Conservation (phyloP, 768 basidiomycete genomes). For the Tricholoma terreum region DNA sequence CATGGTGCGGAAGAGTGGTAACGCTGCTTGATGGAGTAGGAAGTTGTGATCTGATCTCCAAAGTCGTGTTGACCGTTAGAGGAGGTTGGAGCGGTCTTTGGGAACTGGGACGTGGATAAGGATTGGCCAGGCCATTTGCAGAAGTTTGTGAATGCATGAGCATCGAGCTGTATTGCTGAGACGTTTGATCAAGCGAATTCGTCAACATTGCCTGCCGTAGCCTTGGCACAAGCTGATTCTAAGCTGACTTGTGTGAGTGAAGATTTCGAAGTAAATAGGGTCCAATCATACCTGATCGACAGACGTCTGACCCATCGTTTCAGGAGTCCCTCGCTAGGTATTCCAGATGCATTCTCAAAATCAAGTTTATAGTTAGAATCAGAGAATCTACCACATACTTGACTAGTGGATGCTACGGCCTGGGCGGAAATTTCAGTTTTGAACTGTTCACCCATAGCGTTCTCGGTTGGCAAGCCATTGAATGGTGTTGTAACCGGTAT, state of each 20-base stretch:
- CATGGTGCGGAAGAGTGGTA: neutral
- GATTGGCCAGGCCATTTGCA: neutral
- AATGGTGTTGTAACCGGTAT: neutral
- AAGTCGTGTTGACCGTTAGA: neutral
- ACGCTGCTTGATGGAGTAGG: neutral
- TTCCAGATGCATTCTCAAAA: neutral
- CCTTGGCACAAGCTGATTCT: neutral
- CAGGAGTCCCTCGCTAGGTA: neutral
- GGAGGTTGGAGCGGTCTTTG: neutral
- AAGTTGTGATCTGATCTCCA: neutral
- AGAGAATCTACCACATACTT: neutral
- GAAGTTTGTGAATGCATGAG: neutral
- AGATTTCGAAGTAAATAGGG: neutral
- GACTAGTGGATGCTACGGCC: neutral
- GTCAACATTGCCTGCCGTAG: neutral
- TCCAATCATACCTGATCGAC: neutral
- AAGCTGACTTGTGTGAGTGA: neutral
- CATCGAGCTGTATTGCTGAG: neutral
- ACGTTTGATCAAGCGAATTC: neutral
- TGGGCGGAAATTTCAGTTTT: neutral
- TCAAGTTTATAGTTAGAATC: neutral
- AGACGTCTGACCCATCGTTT: neutral
- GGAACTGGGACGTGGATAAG: neutral
- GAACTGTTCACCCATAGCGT: neutral
- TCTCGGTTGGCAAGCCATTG: neutral